These are phyloP conservation scores for Candida suzukii DNA, from an alignment of 805 yeast genomes.

Conservation along the genomic window DNA sequence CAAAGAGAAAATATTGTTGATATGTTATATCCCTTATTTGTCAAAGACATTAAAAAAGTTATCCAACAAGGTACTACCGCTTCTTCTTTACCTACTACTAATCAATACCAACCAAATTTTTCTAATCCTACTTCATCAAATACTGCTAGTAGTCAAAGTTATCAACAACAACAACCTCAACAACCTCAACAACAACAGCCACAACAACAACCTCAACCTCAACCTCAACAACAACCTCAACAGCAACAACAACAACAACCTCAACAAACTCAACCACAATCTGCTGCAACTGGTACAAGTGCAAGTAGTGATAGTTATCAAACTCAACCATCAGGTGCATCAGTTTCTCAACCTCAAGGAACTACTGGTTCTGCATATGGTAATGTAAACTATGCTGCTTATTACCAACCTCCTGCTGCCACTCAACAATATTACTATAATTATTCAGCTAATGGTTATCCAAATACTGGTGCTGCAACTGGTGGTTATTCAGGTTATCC, in stretches of 20 bases:
- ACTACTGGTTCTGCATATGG: background rate
- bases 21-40: constrained; percentile 50
- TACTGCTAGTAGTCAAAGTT: constrained; percentile 1
- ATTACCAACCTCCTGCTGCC: constrained; percentile 3
- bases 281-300: constrained; percentile 4
- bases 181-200: constrained; percentile 2
- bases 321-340: constrained; percentile 1
- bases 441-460: constrained; percentile 3
- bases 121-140: constrained; percentile 3
- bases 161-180: constrained; percentile 6
- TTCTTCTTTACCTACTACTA: constrained; percentile 10
- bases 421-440: constrained; percentile 3
- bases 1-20: constrained; percentile 61
- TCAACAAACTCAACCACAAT: constrained; percentile 3
- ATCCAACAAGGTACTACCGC: constrained; percentile 33
- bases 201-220: constrained; percentile 2
- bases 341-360: background rate
- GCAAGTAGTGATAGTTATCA: constrained; percentile 3
- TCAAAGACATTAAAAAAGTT: constrained; percentile 52
- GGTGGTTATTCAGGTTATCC: constrained; percentile 1
- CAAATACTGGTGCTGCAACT: constrained; percentile 1
- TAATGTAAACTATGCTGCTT: constrained; percentile 1
- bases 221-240: constrained; percentile 6
- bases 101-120: constrained; percentile 6
- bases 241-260: constrained; percentile 6